Conservation (phyloP, 495 filamentous ascomycete species). For the Clohesyomyces aquaticus region DNA sequence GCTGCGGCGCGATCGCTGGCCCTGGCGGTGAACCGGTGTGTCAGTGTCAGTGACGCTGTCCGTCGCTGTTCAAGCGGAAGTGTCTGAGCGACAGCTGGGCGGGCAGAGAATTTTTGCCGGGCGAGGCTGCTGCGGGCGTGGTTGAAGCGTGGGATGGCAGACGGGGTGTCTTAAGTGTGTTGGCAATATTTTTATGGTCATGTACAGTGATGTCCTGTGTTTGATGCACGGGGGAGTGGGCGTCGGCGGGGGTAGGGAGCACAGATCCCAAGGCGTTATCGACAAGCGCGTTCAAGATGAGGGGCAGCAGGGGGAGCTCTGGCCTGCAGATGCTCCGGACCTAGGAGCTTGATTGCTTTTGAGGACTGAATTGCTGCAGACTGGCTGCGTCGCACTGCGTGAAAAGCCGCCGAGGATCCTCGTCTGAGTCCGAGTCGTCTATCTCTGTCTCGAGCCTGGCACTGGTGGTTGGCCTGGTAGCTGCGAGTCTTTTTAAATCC, state of each 20-base stretch:
- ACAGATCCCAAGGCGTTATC: slow-evolving; percentile 27
- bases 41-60: not conserved
- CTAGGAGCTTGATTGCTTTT: slow-evolving; percentile 34
- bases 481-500: slow-evolving; percentile 7
- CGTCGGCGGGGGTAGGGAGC: slow-evolving; percentile 29
- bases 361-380: slow-evolving; percentile 1
- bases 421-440: too few species aligned
- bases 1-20: not conserved
- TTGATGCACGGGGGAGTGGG: slow-evolving; percentile 1
- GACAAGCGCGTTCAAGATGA: slow-evolving; percentile 31
- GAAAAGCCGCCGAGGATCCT: not conserved
- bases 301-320: slow-evolving; percentile 41
- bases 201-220: not conserved
- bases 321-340: slow-evolving; percentile 27
- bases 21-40: slow-evolving; percentile 8
- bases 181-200: slow-evolving; percentile 30
- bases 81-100: slow-evolving; percentile 14
- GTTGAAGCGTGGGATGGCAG: slow-evolving; percentile 21
- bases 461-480: slow-evolving; percentile 20
- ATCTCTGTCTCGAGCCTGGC: not conserved
- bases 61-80: too few species aligned
- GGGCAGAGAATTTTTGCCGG: slow-evolving; percentile 18
- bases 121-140: slow-evolving; percentile 7
- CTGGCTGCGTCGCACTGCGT: not conserved
- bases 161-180: slow-evolving; percentile 15